Conservation (phyloP, 2,329 filamentous ascomycete species). For the Raffaelea arxii region DNA sequence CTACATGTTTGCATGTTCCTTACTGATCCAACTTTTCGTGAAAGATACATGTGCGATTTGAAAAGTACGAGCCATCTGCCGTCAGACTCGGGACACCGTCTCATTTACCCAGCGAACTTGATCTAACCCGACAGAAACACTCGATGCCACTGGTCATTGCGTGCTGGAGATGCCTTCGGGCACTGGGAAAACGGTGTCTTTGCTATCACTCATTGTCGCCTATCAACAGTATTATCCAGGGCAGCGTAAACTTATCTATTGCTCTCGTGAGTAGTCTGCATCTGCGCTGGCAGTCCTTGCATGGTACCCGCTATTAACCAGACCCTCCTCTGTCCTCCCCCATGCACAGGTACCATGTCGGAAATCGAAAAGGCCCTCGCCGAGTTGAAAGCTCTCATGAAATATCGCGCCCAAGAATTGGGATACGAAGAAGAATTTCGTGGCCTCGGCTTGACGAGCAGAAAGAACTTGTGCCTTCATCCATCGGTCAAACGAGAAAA, state of each 20-base stretch:
- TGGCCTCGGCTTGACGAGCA: constrained; percentile 51
- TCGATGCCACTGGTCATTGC: constrained; percentile 90
- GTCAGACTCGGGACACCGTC: not conserved
- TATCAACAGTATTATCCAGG: constrained; percentile 93
- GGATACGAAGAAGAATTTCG: constrained; percentile 88
- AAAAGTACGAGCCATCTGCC: constrained; percentile 31
- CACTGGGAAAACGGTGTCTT: constrained; percentile 92
- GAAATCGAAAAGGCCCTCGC: constrained; percentile 97
- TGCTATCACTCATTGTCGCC: constrained; percentile 89
- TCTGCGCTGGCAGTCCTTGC: too few relatives aligned
- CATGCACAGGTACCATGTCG: constrained; percentile 70
- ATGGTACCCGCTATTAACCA: too few relatives aligned
- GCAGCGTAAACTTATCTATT: constrained; percentile 94
- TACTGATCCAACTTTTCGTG: not conserved
- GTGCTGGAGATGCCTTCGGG: constrained; percentile 98
- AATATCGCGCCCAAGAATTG: constrained; percentile 83
- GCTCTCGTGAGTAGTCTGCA: constrained; percentile 64
- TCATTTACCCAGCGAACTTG: too few relatives aligned
- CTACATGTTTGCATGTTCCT: not conserved
- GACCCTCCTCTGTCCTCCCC: too few relatives aligned
- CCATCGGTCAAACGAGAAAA: constrained; percentile 95
- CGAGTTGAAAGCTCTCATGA: constrained; percentile 88
- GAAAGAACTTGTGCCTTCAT: constrained; percentile 35
- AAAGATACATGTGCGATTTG: constrained; percentile 43
- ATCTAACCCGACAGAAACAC: constrained; percentile 54